Base-by-base conservation (phyloP, 2,329 filamentous ascomycete species). In the Cladosporium sp. region DNA sequence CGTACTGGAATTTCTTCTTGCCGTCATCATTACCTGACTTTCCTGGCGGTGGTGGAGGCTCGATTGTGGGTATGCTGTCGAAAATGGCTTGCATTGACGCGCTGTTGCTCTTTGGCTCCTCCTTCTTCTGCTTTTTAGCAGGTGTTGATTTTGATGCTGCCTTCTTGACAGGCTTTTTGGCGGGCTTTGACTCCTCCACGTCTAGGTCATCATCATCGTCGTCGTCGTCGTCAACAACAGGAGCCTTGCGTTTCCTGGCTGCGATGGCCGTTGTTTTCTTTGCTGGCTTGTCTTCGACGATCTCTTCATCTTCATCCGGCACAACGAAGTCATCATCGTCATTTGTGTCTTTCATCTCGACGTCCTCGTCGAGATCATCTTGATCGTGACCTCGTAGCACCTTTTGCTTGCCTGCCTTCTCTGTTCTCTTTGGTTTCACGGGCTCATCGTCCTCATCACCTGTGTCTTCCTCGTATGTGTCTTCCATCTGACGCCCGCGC, bases 51-150 rank as follows among this genome's bases (percentile, higher is more conserved):
- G 92, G 91, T 6, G 95, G 95, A 26, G 95, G 85, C 66, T 89
- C 84, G 50, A 99, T 87, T 0, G 88, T 91, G 5, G 92, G 91
- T 67, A 99, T 94, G 71, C 88, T 92, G 75, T 96, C 89, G 35
- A 98, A 86, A 55, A 99, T 97, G 58, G 89, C 88, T 76, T 96
- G 88, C 23, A 96, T 88, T 26, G 86, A 85, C 18, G 89, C 84
- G 73, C 88, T 89, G 72, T 96, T 92, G 2, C 85, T 79, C 7
- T 83, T 82, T 3, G 87, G 85, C 3, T 85, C 83, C 76, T 92
- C 91, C 77, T 91, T 91, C 12, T 85, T 80, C 72, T 82, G 82
- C 66, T 80, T 82, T 3, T 85, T 81, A 2, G 86, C 84, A 69
- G 86, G 85, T 31, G 72, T 60, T 21, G 86, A 80, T 72, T 73